Evolutionary conservation across 2,329 filamentous ascomycete species (phyloP), one percentile per base, ranked within the genome.

Genomic region (Trichoderma arundinaceum): DNA sequence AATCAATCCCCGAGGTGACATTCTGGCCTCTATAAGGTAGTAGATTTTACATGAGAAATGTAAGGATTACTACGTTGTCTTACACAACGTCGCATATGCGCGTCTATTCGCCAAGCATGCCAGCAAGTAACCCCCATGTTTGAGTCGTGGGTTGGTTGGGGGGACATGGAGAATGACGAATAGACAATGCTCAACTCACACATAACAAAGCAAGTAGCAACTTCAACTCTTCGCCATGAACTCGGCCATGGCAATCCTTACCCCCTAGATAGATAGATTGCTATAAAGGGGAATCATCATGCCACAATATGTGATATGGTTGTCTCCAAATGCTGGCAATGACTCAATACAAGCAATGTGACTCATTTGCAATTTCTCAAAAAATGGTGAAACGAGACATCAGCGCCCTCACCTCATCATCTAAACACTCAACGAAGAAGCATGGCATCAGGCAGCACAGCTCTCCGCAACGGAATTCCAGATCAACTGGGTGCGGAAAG

Each of bases 351-450:
- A 13, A 12, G 4, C 22, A 7, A 8, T 33, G 46, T 51, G 46
- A 51, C 46, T 51, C 46, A 51, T 22, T 51, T n/a, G 22, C 28
- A 28, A 15, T 51, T 33, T 51, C 28, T 51, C 46, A 51, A 22
- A 28, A n/a, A 32, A 32, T 33, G 19, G 22, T 28, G 46, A 51
- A 51, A 33, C 22, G 7, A 32, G 46, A 51, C 46, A 51, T 39
- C n/a, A n/a, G n/a, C n/a, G n/a, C n/a, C 38, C 19, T 32, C 46
- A 35, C 9, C 5, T 35, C n/a, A 51, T 51, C 10, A 7, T 32
- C 22, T 28, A 51, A 32, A 22, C 13, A 32, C 17, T 13, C 5
- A 9, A 35, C 9, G 33, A 35, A 35, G 22, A 28, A 28, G 12
- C 28, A 32, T 51, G 22, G 12, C 19, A 51, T 51, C 13, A 33